Evolutionary conservation across 169 alveolate species (phyloP).

Genomic region (Plasmodium gonderi): DNA sequence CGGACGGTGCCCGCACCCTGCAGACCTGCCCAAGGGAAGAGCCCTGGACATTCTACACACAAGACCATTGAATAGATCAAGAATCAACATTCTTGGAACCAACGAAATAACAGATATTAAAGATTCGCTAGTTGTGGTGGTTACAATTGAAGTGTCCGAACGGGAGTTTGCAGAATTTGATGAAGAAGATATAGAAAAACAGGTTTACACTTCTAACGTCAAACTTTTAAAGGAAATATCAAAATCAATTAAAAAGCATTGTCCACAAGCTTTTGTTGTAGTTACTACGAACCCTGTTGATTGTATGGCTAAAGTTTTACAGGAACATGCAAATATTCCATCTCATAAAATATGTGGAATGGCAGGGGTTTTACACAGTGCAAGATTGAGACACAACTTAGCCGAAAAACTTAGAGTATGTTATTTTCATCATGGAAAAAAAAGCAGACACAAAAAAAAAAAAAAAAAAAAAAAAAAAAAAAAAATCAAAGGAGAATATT

Average conservation of each 20-base stretch:
- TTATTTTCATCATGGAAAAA: neutral
- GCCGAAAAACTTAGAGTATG: conserved; percentile 77
- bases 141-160: conserved; percentile 81
- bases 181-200: conserved; percentile 82
- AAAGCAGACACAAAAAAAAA: too few species aligned
- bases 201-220: conserved; percentile 79
- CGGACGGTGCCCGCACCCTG: conserved; percentile 80
- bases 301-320: conserved; percentile 80
- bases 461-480: too few species aligned
- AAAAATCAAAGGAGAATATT: too few species aligned
- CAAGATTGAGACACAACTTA: conserved; percentile 81
- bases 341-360: conserved; percentile 83
- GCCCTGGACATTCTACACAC: conserved; percentile 85
- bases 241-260: conserved; percentile 80
- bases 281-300: conserved; percentile 85
- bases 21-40: conserved; percentile 83
- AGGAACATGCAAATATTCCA: conserved; percentile 80
- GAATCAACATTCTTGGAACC: conserved; percentile 80
- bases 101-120: conserved; percentile 82
- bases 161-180: conserved; percentile 74
- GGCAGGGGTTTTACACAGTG: conserved; percentile 83
- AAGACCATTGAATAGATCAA: conserved; percentile 78
- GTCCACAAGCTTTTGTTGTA: conserved; percentile 85
- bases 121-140: conserved; percentile 82
- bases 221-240: conserved; percentile 79